Base-by-base conservation (phyloP, 306 rosid species). In the Astragalus glycyphyllos region DNA sequence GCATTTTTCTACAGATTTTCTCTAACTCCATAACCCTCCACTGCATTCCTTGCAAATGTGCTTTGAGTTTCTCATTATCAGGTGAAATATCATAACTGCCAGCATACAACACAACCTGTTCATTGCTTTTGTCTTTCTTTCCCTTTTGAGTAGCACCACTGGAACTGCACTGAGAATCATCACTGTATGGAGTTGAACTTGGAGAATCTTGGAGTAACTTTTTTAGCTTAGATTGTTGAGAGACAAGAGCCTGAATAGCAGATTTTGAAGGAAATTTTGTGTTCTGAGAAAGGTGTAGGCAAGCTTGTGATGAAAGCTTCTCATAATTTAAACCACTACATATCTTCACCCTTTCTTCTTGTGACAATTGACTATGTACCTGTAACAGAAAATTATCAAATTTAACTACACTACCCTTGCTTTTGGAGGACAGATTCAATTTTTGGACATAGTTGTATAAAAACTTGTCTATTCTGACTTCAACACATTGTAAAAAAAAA, bases 11-110 rank as follows among this genome's bases (percentile, higher is more conserved):
- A 82, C 97, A 91, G 5, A 83, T 58, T 65, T 83, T 89, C 87
- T 94, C 99, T 76, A 94, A 77, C 17, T 91, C 97, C 80, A 73
- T 89, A 46, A 94, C 99, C 80, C 97, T 87, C 78, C 91, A 83
- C 38, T 94, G 97, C 88, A 91, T 94, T 75, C 97, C 99, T 84
- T 87, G 91, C 80, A 94, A 75, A 80, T 87, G 96, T 38, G 80
- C 83, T 67, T 32, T 84, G 48, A 94, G 78, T 60, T 83, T 83
- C 79, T 84, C 96, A 20, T 79, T 83, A 46, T 94, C 95, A 7
- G 75, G 61, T 41, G 81, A 63, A 77, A 73, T 60, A 75, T 86
- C 89, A 11, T 82, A 76, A 69, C 87, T 83, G 44, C 85, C 86
- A 7, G 94, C 81, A 26, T 86, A 81, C 26, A 87, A 58, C 44